Evolutionary conservation across 75 land plant genomes (phyloP).

Genomic region (Cunninghamia lanceolata): DNA sequence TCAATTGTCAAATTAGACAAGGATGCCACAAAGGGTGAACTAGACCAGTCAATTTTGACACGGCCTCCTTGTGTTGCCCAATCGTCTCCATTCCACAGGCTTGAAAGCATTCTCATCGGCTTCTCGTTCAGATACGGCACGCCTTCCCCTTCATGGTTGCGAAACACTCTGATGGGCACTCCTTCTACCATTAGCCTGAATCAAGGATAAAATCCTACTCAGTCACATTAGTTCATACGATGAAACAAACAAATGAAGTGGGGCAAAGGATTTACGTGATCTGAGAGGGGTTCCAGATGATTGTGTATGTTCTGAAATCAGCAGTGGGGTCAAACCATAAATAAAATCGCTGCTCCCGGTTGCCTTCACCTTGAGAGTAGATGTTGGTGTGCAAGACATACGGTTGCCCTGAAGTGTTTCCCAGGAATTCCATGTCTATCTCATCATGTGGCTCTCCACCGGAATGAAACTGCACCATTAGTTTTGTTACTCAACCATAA

Average conservation of each 20-base stretch:
- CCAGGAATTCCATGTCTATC: slow-evolving; percentile 22
- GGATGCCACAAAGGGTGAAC: slow-evolving; percentile 7
- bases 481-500: background rate
- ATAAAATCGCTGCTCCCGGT: slow-evolving; percentile 17
- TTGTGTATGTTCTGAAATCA: slow-evolving; percentile 17
- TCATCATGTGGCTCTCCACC: slow-evolving; percentile 6
- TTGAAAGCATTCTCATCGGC: slow-evolving; percentile 20
- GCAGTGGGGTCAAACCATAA: slow-evolving; percentile 33
- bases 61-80: slow-evolving; percentile 16
- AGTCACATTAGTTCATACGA: too few species aligned
- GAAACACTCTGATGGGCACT: slow-evolving; percentile 20
- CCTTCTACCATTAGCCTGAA: slow-evolving; percentile 19
- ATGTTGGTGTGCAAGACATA: slow-evolving; percentile 27
- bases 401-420: slow-evolving; percentile 17
- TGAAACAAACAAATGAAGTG: background rate
- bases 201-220: too few species aligned
- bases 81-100: slow-evolving; percentile 29
- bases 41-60: slow-evolving; percentile 5
- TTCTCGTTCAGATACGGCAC: slow-evolving; percentile 18
- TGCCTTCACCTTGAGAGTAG: slow-evolving; percentile 9
- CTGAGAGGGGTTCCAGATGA: slow-evolving; percentile 15
- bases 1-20: background rate
- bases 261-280: slow-evolving; percentile 11
- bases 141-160: slow-evolving; percentile 12
- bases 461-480: background rate